Evolutionary conservation across 306 rosid genomes (phyloP).

Genomic region (Corylus heterophylla): DNA sequence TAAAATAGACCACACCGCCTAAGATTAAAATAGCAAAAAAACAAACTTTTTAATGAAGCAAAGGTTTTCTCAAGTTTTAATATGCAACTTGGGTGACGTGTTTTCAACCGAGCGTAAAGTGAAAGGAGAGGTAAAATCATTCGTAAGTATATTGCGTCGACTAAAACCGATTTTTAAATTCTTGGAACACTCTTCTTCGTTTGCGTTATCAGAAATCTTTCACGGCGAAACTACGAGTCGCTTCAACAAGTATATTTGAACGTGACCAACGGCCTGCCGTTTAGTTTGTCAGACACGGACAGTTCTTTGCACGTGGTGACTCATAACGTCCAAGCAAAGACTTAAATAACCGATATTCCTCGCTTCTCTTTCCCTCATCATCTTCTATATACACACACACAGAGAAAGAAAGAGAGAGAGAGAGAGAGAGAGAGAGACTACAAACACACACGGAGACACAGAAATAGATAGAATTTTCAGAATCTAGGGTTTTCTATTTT

Average conservation of each 20-base stretch:
- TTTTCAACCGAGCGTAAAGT: no score
- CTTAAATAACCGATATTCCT: not conserved
- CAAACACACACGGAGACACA: not conserved
- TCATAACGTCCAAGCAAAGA: constrained; percentile 15
- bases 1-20: no score
- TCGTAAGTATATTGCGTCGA: no score
- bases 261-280: not conserved
- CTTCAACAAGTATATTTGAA: not conserved
- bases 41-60: no score
- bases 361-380: not conserved
- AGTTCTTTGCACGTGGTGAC: constrained; percentile 1
- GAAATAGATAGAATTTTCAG: not conserved
- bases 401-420: no score
- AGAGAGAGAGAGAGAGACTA: not conserved
- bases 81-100: no score
- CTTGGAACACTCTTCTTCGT: no score
- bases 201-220: not conserved
- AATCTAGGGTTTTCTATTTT: constrained; percentile 41
- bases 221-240: not conserved
- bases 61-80: no score
- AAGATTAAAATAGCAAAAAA: no score
- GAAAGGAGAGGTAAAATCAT: no score
- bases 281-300: not conserved
- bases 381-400: not conserved
- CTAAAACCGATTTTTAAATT: no score